phyloP scores from a whole-genome alignment of 2,329 filamentous ascomycete species.

The Penicillium sp. region DNA sequence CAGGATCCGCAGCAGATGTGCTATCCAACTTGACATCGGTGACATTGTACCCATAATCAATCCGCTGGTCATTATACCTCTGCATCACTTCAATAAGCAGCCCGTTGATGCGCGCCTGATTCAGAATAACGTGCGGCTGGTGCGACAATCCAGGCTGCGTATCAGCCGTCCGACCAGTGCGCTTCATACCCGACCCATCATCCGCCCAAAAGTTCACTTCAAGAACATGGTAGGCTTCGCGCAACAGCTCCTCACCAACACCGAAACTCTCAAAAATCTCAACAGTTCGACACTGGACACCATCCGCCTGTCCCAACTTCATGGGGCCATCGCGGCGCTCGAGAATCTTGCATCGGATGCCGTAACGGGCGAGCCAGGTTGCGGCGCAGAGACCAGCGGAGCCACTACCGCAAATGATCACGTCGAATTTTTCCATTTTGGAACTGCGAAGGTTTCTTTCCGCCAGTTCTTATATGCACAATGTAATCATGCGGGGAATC shows the following conservation, averaged over 20 bases:
- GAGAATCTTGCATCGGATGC: constrained; percentile 58
- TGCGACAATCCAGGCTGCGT: constrained; percentile 55
- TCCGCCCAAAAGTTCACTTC: constrained; percentile 60
- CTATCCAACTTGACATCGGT: constrained; percentile 53
- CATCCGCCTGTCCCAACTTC: constrained; percentile 62
- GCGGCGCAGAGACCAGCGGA: constrained; percentile 63
- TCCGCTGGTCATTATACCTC: constrained; percentile 41
- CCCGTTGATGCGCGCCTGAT: constrained; percentile 56
- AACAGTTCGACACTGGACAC: constrained; percentile 61
- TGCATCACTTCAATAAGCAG: constrained; percentile 55
- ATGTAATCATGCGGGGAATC: neutral
- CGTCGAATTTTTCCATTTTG: constrained; percentile 44
- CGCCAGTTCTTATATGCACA: neutral
- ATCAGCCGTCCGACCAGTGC: constrained; percentile 54
- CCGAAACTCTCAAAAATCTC: constrained; percentile 63
- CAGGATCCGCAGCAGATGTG: constrained; percentile 33
- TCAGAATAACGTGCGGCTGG: constrained; percentile 58
- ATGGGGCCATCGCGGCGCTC: constrained; percentile 58
- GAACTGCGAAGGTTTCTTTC: neutral
- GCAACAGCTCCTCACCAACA: constrained; percentile 54
- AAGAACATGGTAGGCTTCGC: constrained; percentile 58
- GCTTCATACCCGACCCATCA: constrained; percentile 41
- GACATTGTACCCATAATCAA: constrained; percentile 59
- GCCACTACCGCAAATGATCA: constrained; percentile 62
- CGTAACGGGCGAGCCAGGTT: constrained; percentile 59